Base-by-base conservation (phyloP, 2,329 filamentous ascomycete genomes). In the Herpotrichia juniperi region DNA sequence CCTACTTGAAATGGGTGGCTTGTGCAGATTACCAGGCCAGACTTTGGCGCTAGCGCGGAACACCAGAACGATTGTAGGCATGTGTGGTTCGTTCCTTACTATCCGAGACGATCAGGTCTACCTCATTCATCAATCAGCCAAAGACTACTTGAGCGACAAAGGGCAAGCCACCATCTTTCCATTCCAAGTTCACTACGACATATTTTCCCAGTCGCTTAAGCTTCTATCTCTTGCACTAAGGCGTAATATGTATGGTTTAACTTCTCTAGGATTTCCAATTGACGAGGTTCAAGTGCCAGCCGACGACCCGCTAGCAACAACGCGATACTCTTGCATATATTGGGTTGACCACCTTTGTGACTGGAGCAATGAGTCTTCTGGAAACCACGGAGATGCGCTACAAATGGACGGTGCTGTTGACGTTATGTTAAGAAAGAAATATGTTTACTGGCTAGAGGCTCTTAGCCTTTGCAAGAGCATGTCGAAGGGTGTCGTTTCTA, bases 71-170 rank as follows among this genome's bases (percentile, higher is more conserved):
- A 35, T 35, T 24, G 35, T 46, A 25, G 16, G 19, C 30, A 11
- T 34, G 4, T 46, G 43, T 25, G 43, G 43, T 9, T 46, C 30
- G 16, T 24, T 46, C 16, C 43, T 46, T 3, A 46, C 43, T 22
- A 9, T 46, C 14, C 30, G 25, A 31, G 30, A 31, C 4, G 30
- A 35, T 30, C 24, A 5, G 7, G 25, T 50, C 42, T 50, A 50
- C 24, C 37, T 76, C 47, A 64, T 79, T 1, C 75, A 79, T 50
- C 71, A 76, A 46, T 78, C 76, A 1, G 78, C 74, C 0, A 77
- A 78, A 52, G 76, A 79, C 11, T 76, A 65, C 53, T 47, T 80
- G 1, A 17, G 53, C 9, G 26, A 58, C 14, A 46, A 62, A 7
- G 59, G 53, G 37, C 48, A 43, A 4, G 9, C 50, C 11, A 28